Evolutionary conservation across 192 early-diverging fungal genomes (phyloP).

Genomic region (Thamnidium elegans): DNA sequence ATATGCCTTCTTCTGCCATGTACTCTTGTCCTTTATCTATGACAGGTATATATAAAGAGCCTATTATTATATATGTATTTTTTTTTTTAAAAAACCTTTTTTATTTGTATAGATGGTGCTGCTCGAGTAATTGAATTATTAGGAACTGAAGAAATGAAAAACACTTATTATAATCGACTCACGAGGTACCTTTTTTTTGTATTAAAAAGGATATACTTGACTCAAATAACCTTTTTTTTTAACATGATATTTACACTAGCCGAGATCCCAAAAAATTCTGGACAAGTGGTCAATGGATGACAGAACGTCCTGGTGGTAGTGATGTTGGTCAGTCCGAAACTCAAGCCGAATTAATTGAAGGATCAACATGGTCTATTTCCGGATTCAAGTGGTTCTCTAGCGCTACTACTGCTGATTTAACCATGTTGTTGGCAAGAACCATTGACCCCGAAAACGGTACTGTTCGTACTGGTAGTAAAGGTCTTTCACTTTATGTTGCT

Average conservation of each 20-base stretch:
- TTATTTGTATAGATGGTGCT: conserved; percentile 55
- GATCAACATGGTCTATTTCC: conserved; percentile 41
- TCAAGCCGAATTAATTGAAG: conserved; percentile 46
- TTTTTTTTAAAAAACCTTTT: too few relatives aligned
- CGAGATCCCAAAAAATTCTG: conserved; percentile 63
- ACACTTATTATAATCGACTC: conserved; percentile 39
- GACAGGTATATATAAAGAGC: conserved; percentile 44
- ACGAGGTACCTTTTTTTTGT: conserved; percentile 42
- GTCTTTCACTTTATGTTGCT: conserved; percentile 62
- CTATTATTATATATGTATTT: neutral
- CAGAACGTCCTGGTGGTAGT: conserved; percentile 66
- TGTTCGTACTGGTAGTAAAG: conserved; percentile 43
- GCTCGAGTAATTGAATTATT: conserved; percentile 60
- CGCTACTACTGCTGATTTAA: conserved; percentile 67
- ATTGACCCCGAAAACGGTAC: conserved; percentile 42
- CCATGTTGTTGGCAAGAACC: conserved; percentile 62
- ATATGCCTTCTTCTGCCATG: conserved; percentile 49
- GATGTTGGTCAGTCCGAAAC: conserved; percentile 69
- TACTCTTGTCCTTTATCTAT: conserved; percentile 74
- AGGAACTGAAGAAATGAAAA: conserved; percentile 52
- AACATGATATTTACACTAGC: conserved; percentile 13
- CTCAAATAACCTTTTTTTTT: neutral
- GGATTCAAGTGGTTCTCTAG: conserved; percentile 79
- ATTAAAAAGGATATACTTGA: too few relatives aligned
- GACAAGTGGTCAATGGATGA: conserved; percentile 79